Conservation (phyloP, 2,329 filamentous ascomycete genomes). For the Fusarium sp. region DNA sequence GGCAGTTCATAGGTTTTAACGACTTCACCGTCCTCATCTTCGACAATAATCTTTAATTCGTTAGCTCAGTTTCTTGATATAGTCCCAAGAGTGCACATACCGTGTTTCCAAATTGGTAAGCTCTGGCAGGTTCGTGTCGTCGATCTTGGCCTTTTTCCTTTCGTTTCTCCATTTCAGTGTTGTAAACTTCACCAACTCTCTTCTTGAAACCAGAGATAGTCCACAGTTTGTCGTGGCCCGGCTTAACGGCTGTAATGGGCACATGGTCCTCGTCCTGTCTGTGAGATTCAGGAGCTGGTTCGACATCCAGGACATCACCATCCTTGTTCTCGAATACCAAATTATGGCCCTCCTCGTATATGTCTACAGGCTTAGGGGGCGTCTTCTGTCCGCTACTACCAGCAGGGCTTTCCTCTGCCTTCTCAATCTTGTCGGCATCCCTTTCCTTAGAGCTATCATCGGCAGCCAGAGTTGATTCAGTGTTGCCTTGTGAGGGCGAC, state of each 20-base stretch:
- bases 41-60: slow-evolving; percentile 78
- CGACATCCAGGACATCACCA: slow-evolving; percentile 83
- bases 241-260: slow-evolving; percentile 39
- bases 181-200: slow-evolving; percentile 64
- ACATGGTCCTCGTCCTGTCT: slow-evolving; percentile 29
- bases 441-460: slow-evolving; percentile 52
- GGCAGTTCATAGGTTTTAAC: slow-evolving; percentile 86
- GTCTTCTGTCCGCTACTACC: slow-evolving; percentile 38
- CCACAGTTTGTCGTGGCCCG: slow-evolving; percentile 48
- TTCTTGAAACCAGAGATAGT: slow-evolving; percentile 60
- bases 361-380: slow-evolving; percentile 63
- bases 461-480: slow-evolving; percentile 51
- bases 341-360: slow-evolving; percentile 84
- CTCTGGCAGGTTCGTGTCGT: slow-evolving; percentile 78
- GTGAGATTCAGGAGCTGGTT: slow-evolving; percentile 48
- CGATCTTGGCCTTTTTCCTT: slow-evolving; percentile 74
- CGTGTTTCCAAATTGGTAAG: slow-evolving; percentile 87
- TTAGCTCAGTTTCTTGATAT: slow-evolving; percentile 44
- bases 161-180: slow-evolving; percentile 71
- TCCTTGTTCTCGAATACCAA: slow-evolving; percentile 87
- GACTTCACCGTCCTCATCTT: slow-evolving; percentile 88
- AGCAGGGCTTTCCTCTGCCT: slow-evolving; percentile 40
- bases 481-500: slow-evolving; percentile 49
- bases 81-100: slow-evolving; percentile 56
- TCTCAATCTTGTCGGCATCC: slow-evolving; percentile 44